Base-by-base conservation (phyloP, 108 stramenopile species). In the Bacterosira constricta region DNA sequence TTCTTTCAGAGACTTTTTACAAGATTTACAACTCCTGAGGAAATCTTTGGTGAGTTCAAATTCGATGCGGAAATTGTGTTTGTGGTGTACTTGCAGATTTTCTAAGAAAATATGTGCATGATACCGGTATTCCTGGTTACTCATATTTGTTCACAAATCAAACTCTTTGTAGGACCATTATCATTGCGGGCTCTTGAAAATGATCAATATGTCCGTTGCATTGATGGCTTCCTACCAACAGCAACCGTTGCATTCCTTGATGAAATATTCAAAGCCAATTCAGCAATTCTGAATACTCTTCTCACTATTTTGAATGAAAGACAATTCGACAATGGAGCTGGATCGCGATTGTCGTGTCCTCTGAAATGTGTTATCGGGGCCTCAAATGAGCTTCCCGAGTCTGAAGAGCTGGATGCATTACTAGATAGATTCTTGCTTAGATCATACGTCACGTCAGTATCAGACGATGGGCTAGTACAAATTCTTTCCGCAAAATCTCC, bases 181-280 rank as follows among this genome's bases (percentile, higher is more conserved):
- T 83, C 82, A 13, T 69, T 92, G 38, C 69, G 72, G 18, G 78
- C 83, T 18, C 73, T 92, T 11, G 87, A 88, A 56, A 86, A 89
- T 31, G 91, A 92, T 56, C 82, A 86, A 45, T 92, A 89, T 54
- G 60, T 79, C 10, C 75, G 91, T 49, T 66, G 65, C 36, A 89
- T 88, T 8, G 81, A 78, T 25, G 90, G 90, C 6, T 92, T 82
- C 45, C 66, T 89, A 8, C 88, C 87, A 3, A 86, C 84, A 12
- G 85, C 88, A 8, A 47, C 69, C 1, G 81, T 89, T 13, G 65
- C 58, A 30, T 79, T 79, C 44, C 38, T 76, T 15, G 87, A 88
- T 62, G 90, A 92, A 62, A 92, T 92, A 25, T 92, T 92, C 77
- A 89, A 89, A 56, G 88, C 91, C 21, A 88, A 89, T 51, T 83